Percentiles rank a stretch among this genome's conserved stretches.
phyloP scores from a whole-genome alignment of 352 stramenopile genomes.

The Pythium myriotylum region DNA sequence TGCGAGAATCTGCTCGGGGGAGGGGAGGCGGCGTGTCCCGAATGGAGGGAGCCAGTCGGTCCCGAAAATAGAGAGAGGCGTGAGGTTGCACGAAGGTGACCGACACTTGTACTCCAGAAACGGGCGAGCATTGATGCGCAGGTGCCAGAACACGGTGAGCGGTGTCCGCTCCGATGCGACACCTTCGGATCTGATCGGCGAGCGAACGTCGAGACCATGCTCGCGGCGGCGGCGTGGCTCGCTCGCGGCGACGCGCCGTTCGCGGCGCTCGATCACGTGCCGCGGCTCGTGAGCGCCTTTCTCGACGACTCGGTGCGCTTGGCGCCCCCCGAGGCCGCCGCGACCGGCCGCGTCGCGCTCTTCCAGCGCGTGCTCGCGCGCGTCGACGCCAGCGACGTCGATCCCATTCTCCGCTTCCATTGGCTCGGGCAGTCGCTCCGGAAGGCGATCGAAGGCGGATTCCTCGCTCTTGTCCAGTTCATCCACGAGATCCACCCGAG shows the following conservation, averaged over 20 bases:
- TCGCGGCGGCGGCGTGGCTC: conserved; percentile 17
- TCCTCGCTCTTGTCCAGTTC: conserved; percentile 10
- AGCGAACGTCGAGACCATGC: too few relatives aligned
- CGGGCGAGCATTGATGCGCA: too few relatives aligned
- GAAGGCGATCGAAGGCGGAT: conserved; percentile 15
- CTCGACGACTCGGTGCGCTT: conserved; percentile 19
- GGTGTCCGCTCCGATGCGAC: too few relatives aligned
- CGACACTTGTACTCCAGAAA: background rate
- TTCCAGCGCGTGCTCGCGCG: conserved; percentile 19
- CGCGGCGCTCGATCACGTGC: conserved; percentile 17
- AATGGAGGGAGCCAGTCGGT: conserved; percentile 21
- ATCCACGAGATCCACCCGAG: conserved; percentile 16
- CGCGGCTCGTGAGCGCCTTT: conserved; percentile 5
- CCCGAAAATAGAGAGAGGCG: background rate
- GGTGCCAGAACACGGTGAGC: too few relatives aligned
- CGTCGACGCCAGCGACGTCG: background rate
- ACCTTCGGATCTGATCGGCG: too few relatives aligned
- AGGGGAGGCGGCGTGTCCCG: conserved; percentile 17
- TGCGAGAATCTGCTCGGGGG: background rate
- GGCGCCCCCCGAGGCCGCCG: conserved; percentile 10
- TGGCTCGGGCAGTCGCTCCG: conserved; percentile 20
- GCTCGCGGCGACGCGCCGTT: conserved; percentile 5
- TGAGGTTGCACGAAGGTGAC: conserved; percentile 22
- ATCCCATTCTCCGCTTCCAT: conserved; percentile 14
- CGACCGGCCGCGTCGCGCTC: conserved; percentile 7